Evolutionary conservation across 108 stramenopile genomes (phyloP), one percentile per base, ranked within the genome.

Genomic region (Pseudonitzschia pungens): DNA sequence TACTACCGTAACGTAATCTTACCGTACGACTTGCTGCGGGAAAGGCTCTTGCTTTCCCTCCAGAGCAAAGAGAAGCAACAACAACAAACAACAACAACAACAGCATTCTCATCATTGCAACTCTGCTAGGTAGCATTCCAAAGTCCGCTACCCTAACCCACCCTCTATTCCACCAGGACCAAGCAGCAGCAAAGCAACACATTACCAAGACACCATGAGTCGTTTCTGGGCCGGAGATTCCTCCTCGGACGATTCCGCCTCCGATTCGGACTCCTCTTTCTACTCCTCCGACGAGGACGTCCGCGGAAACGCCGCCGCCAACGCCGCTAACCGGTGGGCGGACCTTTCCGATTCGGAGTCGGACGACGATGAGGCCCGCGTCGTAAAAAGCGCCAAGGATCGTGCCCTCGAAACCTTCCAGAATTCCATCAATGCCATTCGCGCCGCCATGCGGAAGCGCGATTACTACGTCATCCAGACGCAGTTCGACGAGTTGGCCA

Each of bases 331-430:
- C 59, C 77, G 81, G 3, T 84, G 85, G 86, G 81, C 74, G 15
- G 79, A 78, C 24, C 58, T 77, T 57, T 72, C 78, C 45, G 83
- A 83, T 71, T 74, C 70, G 32, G 88, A 86, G 45, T 78, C 79
- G 32, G 89, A 88, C 52, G 96, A 97, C 44, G 97, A 99, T 65
- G 96, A 97, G 71, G 96, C 84, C 28, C 90, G 98, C 70, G 97
- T 99, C 50, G 98, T 97, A 64, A 97, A 96, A 79, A 93, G 94
- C 6, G 95, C 87, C 71, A 91, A 95, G 87, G 93, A 94, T 32
- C 86, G 93, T 41, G 85, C 96, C 68, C 83, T 91, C 66, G 98
- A 98, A 70, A 82, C 86, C 36, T 95, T 99, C 66, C 79, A 89
- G 45, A 78, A 82, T 45, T 74, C 87, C 66, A 90, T 90, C 64